A percentile compares a stretch with the other conserved stretches of the same genome.
Conservation (phyloP, 176 grass and related monocot species). For the Carex pumila region DNA sequence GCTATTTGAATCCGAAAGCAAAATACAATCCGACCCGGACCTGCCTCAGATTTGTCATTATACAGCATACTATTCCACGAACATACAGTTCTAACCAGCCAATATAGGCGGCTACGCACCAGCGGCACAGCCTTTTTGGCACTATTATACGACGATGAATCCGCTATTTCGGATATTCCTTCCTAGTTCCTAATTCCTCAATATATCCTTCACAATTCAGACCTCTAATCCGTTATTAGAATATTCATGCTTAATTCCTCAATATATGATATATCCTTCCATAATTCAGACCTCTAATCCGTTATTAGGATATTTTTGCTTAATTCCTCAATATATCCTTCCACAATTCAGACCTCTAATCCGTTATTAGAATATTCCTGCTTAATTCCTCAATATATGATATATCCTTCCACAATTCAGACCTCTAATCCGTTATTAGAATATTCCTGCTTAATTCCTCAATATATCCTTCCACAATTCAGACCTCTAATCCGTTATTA, state of each 20-base stretch:
- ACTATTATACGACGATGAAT: not conserved
- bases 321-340: too few species aligned
- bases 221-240: not conserved
- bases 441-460: not conserved
- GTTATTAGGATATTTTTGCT: not conserved
- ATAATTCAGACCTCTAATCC: not conserved
- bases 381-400: not conserved
- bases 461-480: not conserved
- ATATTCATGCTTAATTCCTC: not conserved
- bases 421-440: not conserved
- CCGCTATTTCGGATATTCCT: not conserved
- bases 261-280: conserved; percentile 2
- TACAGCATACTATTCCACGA: not conserved
- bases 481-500: not conserved
- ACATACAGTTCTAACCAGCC: not conserved
- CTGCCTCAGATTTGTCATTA: too few species aligned
- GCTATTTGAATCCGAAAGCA: too few species aligned
- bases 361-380: not conserved
- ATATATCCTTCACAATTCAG: not conserved
- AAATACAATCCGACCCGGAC: not conserved
- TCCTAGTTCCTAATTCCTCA: not conserved
- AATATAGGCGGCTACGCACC: not conserved
- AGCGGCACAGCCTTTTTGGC: not conserved
- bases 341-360: not conserved
- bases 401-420: not conserved